Percentiles rank a stretch among this genome's conserved stretches.
Conservation (phyloP, 108 stramenopile genomes). For the Aurantiochytrium sp. region DNA sequence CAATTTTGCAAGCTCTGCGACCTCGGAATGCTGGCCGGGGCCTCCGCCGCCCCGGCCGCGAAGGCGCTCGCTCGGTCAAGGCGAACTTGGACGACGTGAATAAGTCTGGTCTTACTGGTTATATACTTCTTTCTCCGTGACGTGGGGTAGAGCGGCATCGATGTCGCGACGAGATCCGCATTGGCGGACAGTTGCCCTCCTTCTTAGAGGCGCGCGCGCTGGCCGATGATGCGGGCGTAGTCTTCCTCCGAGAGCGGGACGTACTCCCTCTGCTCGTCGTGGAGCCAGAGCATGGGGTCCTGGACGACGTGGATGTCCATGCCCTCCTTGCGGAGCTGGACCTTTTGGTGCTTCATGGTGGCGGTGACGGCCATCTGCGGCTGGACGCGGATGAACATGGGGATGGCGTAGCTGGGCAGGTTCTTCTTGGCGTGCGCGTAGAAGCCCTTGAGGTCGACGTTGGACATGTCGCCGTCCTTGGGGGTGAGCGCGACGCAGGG, state of each 20-base stretch:
- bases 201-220: background rate
- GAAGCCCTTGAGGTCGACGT: background rate
- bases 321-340: constrained; percentile 37
- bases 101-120: too few species aligned
- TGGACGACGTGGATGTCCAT: background rate
- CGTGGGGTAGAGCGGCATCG: too few species aligned
- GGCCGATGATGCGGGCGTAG: background rate
- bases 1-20: too few species aligned
- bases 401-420: constrained; percentile 44
- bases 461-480: background rate
- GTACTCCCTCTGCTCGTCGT: background rate
- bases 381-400: constrained; percentile 46
- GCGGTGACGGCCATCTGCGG: constrained; percentile 39
- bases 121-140: too few species aligned
- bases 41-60: too few species aligned
- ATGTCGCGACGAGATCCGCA: too few species aligned
- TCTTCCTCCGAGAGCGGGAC: background rate
- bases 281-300: constrained; percentile 10
- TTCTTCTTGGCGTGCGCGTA: background rate
- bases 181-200: too few species aligned
- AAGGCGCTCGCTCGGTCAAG: too few species aligned
- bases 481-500: constrained; percentile 2
- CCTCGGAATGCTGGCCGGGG: too few species aligned
- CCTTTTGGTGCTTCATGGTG: constrained; percentile 54
- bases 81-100: too few species aligned